Percentiles rank a stretch among this genome's conserved stretches.
These are phyloP conservation scores for Helianthus tuberosus DNA, from an alignment of 129 eudicot genomes.

Conservation along the genomic window DNA sequence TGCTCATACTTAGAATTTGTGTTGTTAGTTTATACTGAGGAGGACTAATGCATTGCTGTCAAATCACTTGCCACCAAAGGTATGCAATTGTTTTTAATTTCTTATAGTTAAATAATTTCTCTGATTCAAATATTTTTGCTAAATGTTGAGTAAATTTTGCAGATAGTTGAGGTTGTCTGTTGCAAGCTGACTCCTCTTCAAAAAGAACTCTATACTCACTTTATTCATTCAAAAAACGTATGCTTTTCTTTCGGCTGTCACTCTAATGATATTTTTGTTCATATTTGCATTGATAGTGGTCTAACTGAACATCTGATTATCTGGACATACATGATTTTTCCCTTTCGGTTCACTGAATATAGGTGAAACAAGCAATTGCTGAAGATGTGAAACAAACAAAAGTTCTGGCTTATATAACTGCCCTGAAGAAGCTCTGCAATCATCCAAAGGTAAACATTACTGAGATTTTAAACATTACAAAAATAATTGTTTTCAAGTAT, in stretches of 20 bases:
- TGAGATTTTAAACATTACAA: neutral
- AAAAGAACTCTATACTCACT: conserved; percentile 75
- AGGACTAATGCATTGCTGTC: conserved; percentile 91
- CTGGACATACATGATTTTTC: conserved; percentile 15
- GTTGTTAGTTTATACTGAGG: conserved; percentile 86
- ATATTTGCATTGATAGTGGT: conserved; percentile 19
- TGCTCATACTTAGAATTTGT: conserved; percentile 16
- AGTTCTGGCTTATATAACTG: conserved; percentile 92
- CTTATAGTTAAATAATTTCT: neutral
- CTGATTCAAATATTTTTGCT: conserved; percentile 16
- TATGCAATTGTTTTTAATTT: conserved; percentile 24
- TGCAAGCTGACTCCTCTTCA: conserved; percentile 96
- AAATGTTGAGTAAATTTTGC: conserved; percentile 29
- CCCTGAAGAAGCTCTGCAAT: conserved; percentile 95
- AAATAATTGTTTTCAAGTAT: neutral
- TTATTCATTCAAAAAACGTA: conserved; percentile 96
- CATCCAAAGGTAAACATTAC: conserved; percentile 84
- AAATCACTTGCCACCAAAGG: conserved; percentile 99
- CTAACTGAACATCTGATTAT: conserved; percentile 10
- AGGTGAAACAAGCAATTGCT: conserved; percentile 81
- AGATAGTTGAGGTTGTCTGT: conserved; percentile 97
- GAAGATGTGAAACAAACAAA: conserved; percentile 80
- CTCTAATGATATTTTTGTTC: neutral
- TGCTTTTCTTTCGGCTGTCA: conserved; percentile 9
- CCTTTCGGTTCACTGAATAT: conserved; percentile 22